Evolutionary conservation across 805 yeast species (phyloP).

Genomic region (Candida chilensis): DNA sequence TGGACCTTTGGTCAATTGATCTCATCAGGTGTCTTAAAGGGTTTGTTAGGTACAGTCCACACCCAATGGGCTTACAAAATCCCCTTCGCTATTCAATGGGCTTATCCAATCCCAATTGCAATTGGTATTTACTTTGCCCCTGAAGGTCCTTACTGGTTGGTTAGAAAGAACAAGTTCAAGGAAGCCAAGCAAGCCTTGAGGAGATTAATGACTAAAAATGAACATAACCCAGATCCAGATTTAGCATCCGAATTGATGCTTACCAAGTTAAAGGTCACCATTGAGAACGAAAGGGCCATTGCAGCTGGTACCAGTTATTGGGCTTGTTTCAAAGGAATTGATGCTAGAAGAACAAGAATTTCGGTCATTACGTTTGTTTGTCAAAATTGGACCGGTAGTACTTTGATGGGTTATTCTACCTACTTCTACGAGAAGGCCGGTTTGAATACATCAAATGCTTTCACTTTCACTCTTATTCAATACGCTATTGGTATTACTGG

Average conservation of each 20-base stretch:
- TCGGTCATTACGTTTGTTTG: slow-evolving; percentile 32
- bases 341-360: slow-evolving; percentile 42
- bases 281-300: too few species aligned
- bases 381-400: slow-evolving; percentile 35
- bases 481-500: slow-evolving; percentile 37
- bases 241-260: slow-evolving; percentile 29
- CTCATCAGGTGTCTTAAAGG: slow-evolving; percentile 40
- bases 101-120: slow-evolving; percentile 43
- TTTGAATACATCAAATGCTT: slow-evolving; percentile 27
- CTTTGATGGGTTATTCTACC: slow-evolving; percentile 39
- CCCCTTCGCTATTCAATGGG: slow-evolving; percentile 56
- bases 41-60: too few species aligned
- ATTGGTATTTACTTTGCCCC: slow-evolving; percentile 37
- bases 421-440: slow-evolving; percentile 45
- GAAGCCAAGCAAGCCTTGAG: slow-evolving; percentile 32
- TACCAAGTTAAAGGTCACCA: slow-evolving; percentile 35
- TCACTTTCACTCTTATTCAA: slow-evolving; percentile 36
- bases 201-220: slow-evolving; percentile 22
- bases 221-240: slow-evolving; percentile 19
- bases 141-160: slow-evolving; percentile 52
- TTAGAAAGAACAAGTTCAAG: slow-evolving; percentile 24
- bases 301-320: too few species aligned
- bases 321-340: slow-evolving; percentile 41
- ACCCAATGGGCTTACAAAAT: slow-evolving; percentile 34
- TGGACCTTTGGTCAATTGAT: slow-evolving; percentile 53